Conservation (phyloP, 2,329 filamentous ascomycete species). For the Fusarium tjaetaba region DNA sequence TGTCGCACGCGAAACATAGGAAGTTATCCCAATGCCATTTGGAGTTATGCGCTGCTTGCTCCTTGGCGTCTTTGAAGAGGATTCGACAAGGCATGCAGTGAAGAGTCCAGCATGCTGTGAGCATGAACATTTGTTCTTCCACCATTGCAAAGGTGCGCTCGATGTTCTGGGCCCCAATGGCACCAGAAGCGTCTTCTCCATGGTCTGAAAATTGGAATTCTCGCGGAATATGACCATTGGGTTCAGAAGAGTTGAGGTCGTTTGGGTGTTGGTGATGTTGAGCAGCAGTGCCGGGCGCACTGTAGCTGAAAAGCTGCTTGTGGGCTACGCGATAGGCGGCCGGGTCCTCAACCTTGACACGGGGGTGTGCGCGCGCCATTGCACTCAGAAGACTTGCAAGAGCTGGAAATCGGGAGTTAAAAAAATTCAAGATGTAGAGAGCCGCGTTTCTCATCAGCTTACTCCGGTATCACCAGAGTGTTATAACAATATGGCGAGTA, state of each 20-base stretch:
- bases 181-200: background rate
- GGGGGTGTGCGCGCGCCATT: background rate
- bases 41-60: background rate
- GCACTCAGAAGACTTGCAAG: background rate
- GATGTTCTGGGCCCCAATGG: fast-evolving
- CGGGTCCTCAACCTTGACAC: background rate
- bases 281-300: fast-evolving
- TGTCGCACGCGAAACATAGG: background rate
- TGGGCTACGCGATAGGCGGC: background rate
- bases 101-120: background rate
- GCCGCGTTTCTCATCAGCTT: fast-evolving
- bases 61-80: background rate
- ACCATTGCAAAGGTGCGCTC: background rate
- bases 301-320: background rate
- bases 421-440: background rate
- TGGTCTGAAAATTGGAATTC: fast-evolving
- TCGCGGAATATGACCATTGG: fast-evolving
- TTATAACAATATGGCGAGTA: background rate
- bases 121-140: background rate
- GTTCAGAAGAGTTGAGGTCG: background rate
- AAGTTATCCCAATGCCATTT: background rate
- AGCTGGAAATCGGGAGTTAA: background rate
- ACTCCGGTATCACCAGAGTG: background rate
- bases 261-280: fast-evolving
- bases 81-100: background rate